Base-by-base conservation (phyloP, 768 basidiomycete species). In the Hysterangium stoloniferum region DNA sequence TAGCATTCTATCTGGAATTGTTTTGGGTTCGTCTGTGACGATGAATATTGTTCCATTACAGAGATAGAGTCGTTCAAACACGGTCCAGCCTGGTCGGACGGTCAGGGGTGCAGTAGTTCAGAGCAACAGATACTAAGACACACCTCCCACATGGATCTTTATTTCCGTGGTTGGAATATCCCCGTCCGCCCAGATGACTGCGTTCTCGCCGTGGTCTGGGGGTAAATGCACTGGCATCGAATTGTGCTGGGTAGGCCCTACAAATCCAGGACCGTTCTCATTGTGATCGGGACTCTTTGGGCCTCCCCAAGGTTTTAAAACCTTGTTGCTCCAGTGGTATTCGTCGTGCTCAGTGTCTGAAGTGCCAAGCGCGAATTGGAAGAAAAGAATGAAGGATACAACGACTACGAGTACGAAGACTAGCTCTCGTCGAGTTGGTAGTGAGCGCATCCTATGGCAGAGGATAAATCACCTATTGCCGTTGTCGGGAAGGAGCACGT, bases 1-100 rank as follows among this genome's bases (percentile, higher is more conserved):
- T 42, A 74, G 71, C 1, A 73, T 66, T 12, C 80, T 66, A 41
- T 82, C 73, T 12, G 93, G 93, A 38, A 92, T 63, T 2, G 64
- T 68, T 7, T 73, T 69, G 6, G 85, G 86, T 17, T 80, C 68
- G 63, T 91, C 80, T 3, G 84, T 78, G 35, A 97, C 89, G 56
- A 95, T 72, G 62, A 82, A 92, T 32, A 86, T 75, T 6, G 86
- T 83, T 38, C 89, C 89, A 56, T 91, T 88, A 58, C 80, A 69
- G 50, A 91, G 66, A 61, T 88, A 95, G 8, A 95, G 72, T 50
- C 75, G 78, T 67, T 93, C 88, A 54, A 92, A 82, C 45, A 93
- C 80, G 1, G 91, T 89, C 92, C 90, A 96, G 28, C 92, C 91
- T 92, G 60, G 24, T 29, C 4, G 41, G 28, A 35, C 25, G 29